Conservation (phyloP, 1,284 basidiomycete species). For the Moniliophthora roreri region DNA sequence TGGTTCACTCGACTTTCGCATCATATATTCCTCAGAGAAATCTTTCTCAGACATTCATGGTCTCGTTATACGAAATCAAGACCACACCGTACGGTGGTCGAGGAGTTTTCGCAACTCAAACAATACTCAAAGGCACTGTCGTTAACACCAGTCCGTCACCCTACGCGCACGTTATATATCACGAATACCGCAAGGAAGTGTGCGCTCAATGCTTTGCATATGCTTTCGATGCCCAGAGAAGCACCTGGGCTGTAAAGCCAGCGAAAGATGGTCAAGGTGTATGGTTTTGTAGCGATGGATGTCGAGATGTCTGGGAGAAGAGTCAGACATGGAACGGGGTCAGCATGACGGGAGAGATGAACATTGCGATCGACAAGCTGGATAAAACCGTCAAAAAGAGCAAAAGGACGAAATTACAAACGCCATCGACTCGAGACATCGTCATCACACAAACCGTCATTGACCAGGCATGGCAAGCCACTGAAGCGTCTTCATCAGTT, state of each 20-base stretch:
- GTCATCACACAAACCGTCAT: constrained; percentile 24
- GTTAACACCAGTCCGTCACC: constrained; percentile 42
- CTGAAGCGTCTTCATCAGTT: constrained; percentile 19
- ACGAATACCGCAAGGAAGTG: constrained; percentile 60
- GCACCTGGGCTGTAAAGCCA: constrained; percentile 43
- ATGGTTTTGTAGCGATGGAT: constrained; percentile 55
- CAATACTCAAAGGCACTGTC: constrained; percentile 39
- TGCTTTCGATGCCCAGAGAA: constrained; percentile 44
- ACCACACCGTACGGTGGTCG: constrained; percentile 49
- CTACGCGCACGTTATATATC: constrained; percentile 49
- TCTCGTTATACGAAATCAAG: constrained; percentile 8
- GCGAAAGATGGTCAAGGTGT: constrained; percentile 35
- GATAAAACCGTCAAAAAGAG: constrained; percentile 32
- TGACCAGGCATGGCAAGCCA: constrained; percentile 34
- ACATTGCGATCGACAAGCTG: constrained; percentile 33
- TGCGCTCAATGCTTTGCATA: constrained; percentile 65
- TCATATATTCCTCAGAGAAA: too few relatives aligned
- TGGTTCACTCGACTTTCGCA: too few relatives aligned
- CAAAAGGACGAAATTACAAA: constrained; percentile 12
- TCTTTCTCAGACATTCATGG: not conserved
- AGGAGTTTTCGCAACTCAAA: constrained; percentile 44
- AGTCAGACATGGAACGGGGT: constrained; percentile 29
- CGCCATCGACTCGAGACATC: not conserved
- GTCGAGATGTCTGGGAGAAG: constrained; percentile 44
- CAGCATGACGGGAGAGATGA: constrained; percentile 28